Evolutionary conservation across 78 protist species (phyloP), one percentile per base, ranked within the genome.

Genomic region (Cyanophora paradoxa): DNA sequence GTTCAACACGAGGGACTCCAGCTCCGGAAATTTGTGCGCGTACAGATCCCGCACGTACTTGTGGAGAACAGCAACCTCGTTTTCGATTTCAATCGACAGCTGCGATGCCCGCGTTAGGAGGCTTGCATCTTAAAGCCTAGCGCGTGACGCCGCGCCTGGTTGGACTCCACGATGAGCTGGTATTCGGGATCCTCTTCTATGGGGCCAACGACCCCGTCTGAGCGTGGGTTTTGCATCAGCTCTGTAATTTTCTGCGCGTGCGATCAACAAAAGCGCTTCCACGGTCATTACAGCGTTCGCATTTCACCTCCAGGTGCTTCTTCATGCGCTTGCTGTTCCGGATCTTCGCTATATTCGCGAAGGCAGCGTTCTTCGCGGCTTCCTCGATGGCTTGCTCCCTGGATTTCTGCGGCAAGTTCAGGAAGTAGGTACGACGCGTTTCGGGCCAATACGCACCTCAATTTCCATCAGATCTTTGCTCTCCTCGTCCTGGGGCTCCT

Each of bases 21-120:
- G 66, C 66, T 75, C 80, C 8, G 80, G 80, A 30, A 75, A 75
- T 19, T 66, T 44, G 40, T 52, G 39, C 4, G 73, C 72, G 50
- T 74, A 74, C 0, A 36, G n/a, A 4, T 48, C 41, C 2, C 61
- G 56, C 26, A 46, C 22, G 40, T 67, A 46, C n/a, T 54, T 54
- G 10, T n/a, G 40, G 39, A 71, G 3, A 16, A n/a, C 46, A 16
- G 50, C 73, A 13, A 64, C 3, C 5, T 48, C 75, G 31, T 69
- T 48, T 13, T 16, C 28, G 6, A 13, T 24, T 13, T 6, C 58
- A 13, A 5, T 4, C 26, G 6, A 7, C 33, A 5, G 28, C 26
- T 5, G 26, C 4, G 33, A 16, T 3, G 33, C 7, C 28, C 26
- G 19, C 58, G 14, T 5, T 13, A 7, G 6, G 33, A 5, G 28